phyloP scores from a whole-genome alignment of 768 basidiomycete species.

The Suillus cothurnatus region DNA sequence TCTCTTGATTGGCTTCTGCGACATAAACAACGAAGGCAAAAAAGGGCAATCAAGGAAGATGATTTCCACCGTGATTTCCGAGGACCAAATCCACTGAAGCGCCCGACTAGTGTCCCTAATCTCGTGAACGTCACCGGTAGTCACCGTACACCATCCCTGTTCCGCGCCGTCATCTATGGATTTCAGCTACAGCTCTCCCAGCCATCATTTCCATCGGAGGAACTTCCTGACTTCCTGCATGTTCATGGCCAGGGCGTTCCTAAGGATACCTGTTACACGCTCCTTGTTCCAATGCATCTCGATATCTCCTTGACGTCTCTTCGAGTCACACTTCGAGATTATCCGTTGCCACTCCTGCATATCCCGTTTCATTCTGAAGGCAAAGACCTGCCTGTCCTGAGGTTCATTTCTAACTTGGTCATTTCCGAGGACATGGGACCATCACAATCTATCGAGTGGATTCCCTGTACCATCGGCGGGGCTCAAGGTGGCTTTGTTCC shows the following conservation, averaged over 20 bases:
- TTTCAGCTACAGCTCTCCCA: slow-evolving; percentile 56
- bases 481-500: slow-evolving; percentile 52
- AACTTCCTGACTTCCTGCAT: slow-evolving; percentile 64
- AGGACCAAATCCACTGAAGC: slow-evolving; percentile 35
- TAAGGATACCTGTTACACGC: slow-evolving; percentile 66
- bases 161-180: slow-evolving; percentile 64
- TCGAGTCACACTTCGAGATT: slow-evolving; percentile 74
- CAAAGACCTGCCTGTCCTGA: slow-evolving; percentile 48
- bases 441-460: slow-evolving; percentile 67
- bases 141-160: slow-evolving; percentile 59
- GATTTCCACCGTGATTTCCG: slow-evolving; percentile 46
- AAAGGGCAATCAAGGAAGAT: slow-evolving; percentile 53
- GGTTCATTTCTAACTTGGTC: slow-evolving; percentile 77
- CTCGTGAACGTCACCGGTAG: slow-evolving; percentile 43
- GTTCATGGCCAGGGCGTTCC: slow-evolving; percentile 73
- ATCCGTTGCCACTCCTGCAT: slow-evolving; percentile 83
- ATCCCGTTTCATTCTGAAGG: slow-evolving; percentile 51
- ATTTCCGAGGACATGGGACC: slow-evolving; percentile 86
- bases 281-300: slow-evolving; percentile 84
- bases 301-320: slow-evolving; percentile 65
- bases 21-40: slow-evolving; percentile 45
- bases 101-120: slow-evolving; percentile 40
- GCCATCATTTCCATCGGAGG: slow-evolving; percentile 59
- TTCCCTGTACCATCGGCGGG: slow-evolving; percentile 67
- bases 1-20: slow-evolving; percentile 73